A percentile compares a stretch with the other conserved stretches of the same genome.
Evolutionary conservation across 129 eudicot species (phyloP).

Genomic region (Tagetes erecta): DNA sequence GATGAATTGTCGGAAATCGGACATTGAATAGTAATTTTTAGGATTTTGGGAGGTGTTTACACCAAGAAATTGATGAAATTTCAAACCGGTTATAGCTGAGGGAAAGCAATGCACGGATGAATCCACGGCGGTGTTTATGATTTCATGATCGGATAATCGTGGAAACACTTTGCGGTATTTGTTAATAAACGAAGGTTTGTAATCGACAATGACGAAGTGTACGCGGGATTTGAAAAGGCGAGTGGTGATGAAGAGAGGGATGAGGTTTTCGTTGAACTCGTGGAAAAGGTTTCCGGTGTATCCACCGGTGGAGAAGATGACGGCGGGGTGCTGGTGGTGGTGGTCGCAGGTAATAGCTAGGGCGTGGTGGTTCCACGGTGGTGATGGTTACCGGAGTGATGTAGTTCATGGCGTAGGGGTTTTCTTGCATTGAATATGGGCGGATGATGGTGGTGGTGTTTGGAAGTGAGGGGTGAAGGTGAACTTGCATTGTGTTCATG

Average conservation of each 20-base stretch:
- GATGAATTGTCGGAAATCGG: constrained; percentile 49
- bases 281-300: constrained; percentile 68
- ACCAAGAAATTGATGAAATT: constrained; percentile 43
- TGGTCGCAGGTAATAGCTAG: constrained; percentile 32
- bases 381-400: constrained; percentile 43
- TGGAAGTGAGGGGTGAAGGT: constrained; percentile 16
- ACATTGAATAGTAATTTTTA: constrained; percentile 40
- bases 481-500: constrained; percentile 15
- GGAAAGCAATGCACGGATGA: constrained; percentile 53
- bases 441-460: constrained; percentile 24
- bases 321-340: constrained; percentile 54
- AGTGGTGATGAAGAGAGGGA: constrained; percentile 57
- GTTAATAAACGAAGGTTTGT: constrained; percentile 36
- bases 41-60: constrained; percentile 45
- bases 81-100: constrained; percentile 47
- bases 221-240: constrained; percentile 47
- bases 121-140: constrained; percentile 41
- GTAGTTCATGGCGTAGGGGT: constrained; percentile 35
- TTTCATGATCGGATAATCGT: constrained; percentile 35
- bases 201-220: constrained; percentile 48
- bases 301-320: constrained; percentile 59
- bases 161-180: constrained; percentile 46
- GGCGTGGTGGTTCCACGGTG: constrained; percentile 13
- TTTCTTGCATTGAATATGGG: constrained; percentile 52
- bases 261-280: constrained; percentile 58